Evolutionary conservation across 345 rosid genomes (phyloP).

Genomic region (Kandelia obovata): DNA sequence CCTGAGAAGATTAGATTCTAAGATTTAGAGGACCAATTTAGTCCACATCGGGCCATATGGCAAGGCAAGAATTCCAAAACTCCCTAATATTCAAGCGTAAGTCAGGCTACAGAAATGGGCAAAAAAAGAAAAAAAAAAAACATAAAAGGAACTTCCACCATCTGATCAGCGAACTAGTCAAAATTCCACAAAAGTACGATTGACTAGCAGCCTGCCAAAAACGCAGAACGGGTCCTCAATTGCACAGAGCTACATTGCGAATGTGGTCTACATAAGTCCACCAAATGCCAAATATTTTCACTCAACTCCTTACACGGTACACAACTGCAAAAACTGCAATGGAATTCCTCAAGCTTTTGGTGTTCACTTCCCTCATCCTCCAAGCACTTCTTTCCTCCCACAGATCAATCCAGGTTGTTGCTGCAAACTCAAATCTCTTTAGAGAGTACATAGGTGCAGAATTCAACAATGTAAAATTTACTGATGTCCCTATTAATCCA

Average conservation of each 20-base stretch:
- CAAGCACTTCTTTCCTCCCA: background rate
- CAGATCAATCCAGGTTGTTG: background rate
- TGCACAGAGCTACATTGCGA: background rate
- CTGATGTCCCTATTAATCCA: background rate
- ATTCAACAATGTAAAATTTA: background rate
- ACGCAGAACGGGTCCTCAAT: no score
- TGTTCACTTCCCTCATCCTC: background rate
- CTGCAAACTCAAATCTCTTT: background rate
- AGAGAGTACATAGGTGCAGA: constrained; percentile 4
- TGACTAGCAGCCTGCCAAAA: no score
- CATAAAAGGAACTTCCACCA: no score
- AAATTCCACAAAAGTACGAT: no score
- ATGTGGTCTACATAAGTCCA: background rate
- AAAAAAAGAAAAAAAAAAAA: no score
- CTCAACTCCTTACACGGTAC: background rate
- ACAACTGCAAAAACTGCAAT: background rate
- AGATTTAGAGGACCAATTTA: no score
- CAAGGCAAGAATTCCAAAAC: no score
- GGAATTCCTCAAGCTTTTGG: background rate
- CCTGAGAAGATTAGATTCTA: no score
- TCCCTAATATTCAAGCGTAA: no score
- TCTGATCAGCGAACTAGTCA: no score
- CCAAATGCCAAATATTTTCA: background rate
- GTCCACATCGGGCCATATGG: no score
- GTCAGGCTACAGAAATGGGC: no score